phyloP scores from a whole-genome alignment of 2,329 filamentous ascomycete species.

The Niveomyces coronatus region DNA sequence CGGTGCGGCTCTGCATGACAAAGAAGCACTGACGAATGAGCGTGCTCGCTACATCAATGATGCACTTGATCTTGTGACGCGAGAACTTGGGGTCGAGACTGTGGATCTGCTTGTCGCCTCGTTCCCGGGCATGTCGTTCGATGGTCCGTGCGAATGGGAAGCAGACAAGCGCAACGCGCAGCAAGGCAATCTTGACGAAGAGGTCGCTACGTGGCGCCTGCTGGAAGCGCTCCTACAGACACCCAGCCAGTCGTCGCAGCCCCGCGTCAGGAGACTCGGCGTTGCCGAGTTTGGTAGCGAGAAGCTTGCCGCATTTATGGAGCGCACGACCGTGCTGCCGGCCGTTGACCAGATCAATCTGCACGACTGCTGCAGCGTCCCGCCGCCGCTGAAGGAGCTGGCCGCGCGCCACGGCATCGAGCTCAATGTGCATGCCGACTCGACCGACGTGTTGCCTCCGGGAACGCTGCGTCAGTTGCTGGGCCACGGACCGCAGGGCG shows the following conservation, averaged over 20 bases:
- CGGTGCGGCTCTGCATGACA: slow-evolving; percentile 47
- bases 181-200: slow-evolving; percentile 57
- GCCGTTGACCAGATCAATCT: slow-evolving; percentile 94
- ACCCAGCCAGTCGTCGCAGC: too few relatives aligned
- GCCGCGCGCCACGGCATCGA: slow-evolving; percentile 80
- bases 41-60: slow-evolving; percentile 64
- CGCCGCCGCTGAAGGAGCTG: slow-evolving; percentile 72
- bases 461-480: slow-evolving; percentile 80
- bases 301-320: slow-evolving; percentile 68
- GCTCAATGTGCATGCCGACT: slow-evolving; percentile 87
- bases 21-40: slow-evolving; percentile 48
- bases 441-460: slow-evolving; percentile 77
- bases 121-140: slow-evolving; percentile 88
- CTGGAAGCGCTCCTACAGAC: slow-evolving; percentile 63
- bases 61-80: slow-evolving; percentile 69
- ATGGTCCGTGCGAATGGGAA: slow-evolving; percentile 80
- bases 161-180: slow-evolving; percentile 51
- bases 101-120: slow-evolving; percentile 87
- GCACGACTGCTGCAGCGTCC: slow-evolving; percentile 90
- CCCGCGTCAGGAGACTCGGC: slow-evolving; percentile 65
- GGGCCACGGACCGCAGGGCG: slow-evolving; percentile 59
- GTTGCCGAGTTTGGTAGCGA: slow-evolving; percentile 86
- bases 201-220: slow-evolving; percentile 57
- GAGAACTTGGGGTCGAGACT: slow-evolving; percentile 62
- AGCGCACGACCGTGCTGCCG: slow-evolving; percentile 59